Evolutionary conservation across 2,329 filamentous ascomycete genomes (phyloP).

Genomic region (Botryotinia convoluta): DNA sequence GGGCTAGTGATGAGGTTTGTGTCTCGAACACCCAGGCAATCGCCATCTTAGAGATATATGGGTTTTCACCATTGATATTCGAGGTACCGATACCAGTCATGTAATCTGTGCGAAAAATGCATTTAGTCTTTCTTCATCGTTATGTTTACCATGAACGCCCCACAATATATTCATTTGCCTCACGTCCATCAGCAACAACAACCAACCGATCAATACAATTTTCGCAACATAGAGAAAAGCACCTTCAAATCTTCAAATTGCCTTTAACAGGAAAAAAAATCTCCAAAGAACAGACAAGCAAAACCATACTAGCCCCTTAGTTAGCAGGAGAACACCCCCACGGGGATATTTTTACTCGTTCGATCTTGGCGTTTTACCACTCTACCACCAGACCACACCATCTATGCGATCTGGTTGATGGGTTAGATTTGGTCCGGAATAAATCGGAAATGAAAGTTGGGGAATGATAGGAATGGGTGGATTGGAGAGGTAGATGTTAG

Average conservation of each 20-base stretch:
- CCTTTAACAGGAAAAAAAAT: not conserved
- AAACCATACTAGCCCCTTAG: not conserved
- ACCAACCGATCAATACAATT: not conserved
- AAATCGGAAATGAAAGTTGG: not conserved
- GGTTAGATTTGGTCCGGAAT: not conserved
- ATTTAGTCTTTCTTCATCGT: not conserved
- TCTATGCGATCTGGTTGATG: not conserved
- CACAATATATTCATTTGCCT: not conserved
- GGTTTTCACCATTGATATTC: not conserved
- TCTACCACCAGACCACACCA: not conserved
- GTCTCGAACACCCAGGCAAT: too few relatives aligned
- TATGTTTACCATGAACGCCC: not conserved
- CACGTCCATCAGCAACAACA: not conserved
- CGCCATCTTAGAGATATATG: not conserved
- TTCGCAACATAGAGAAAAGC: not conserved
- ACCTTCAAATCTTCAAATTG: not conserved
- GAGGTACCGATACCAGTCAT: not conserved
- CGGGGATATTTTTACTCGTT: not conserved
- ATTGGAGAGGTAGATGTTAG: not conserved
- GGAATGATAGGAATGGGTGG: not conserved
- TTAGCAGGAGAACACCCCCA: not conserved
- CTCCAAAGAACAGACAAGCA: not conserved
- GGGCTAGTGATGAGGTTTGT: not conserved
- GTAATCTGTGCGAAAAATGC: not conserved
- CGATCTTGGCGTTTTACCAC: not conserved